Percentiles rank a stretch among this genome's conserved stretches.
These are phyloP conservation scores for Fusarium penzigii DNA, from an alignment of 2,329 filamentous ascomycete genomes.

Conservation along the genomic window DNA sequence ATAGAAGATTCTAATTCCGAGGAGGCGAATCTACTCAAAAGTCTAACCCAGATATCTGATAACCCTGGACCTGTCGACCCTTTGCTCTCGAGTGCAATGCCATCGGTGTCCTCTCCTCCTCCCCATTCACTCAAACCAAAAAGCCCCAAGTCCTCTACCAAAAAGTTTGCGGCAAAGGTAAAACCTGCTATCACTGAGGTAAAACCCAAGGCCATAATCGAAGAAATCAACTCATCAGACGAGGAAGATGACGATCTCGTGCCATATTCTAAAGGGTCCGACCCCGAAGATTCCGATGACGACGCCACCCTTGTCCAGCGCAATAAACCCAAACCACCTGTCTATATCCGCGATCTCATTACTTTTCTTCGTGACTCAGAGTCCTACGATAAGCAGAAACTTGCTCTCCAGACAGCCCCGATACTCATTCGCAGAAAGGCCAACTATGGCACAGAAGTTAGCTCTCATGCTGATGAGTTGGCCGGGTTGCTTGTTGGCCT, in stretches of 20 bases:
- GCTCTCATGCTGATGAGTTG: slow-evolving; percentile 79
- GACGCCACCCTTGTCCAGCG: slow-evolving; percentile 85
- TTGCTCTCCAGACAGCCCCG: slow-evolving; percentile 77
- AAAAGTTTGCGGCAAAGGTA: slow-evolving; percentile 32
- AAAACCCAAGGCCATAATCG: slow-evolving; percentile 53
- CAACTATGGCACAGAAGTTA: slow-evolving; percentile 84
- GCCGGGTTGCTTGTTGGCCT: slow-evolving; percentile 75
- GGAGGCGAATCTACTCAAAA: slow-evolving; percentile 76
- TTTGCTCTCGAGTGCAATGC: slow-evolving; percentile 39
- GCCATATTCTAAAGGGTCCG: slow-evolving; percentile 83
- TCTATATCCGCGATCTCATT: slow-evolving; percentile 88
- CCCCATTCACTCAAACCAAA: not conserved
- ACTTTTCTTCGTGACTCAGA: slow-evolving; percentile 77
- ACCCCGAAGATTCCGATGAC: slow-evolving; percentile 88
- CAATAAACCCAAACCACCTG: slow-evolving; percentile 79
- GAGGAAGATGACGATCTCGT: slow-evolving; percentile 68
- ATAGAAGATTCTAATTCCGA: slow-evolving; percentile 73
- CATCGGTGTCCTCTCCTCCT: slow-evolving; percentile 1
- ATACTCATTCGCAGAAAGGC: slow-evolving; percentile 84
- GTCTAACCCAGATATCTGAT: slow-evolving; percentile 64
- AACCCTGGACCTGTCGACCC: slow-evolving; percentile 57
- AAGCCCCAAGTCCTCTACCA: slow-evolving; percentile 6
- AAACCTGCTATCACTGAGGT: slow-evolving; percentile 31
- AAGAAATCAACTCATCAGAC: slow-evolving; percentile 65
- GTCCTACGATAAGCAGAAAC: slow-evolving; percentile 78